Percentiles rank a stretch among this genome's conserved stretches.
phyloP scores from a whole-genome alignment of 345 rosid genomes.

The Syzygium oleosum region DNA sequence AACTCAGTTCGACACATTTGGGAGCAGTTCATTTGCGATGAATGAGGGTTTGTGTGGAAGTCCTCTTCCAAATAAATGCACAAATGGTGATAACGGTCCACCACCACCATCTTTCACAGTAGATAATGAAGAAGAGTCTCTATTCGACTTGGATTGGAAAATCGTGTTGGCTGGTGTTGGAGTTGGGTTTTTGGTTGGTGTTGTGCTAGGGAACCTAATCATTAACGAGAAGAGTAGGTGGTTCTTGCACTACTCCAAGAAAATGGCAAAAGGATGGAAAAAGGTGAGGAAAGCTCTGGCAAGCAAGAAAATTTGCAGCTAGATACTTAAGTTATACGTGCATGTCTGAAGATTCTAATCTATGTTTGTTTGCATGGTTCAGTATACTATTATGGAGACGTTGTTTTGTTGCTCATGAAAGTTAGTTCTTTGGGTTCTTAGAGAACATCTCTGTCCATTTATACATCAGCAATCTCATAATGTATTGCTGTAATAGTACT shows the following conservation, averaged over 20 bases:
- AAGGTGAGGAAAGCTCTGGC: neutral
- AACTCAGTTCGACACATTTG: no score
- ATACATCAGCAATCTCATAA: neutral
- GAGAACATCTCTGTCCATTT: neutral
- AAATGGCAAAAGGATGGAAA: neutral
- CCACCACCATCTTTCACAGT: neutral
- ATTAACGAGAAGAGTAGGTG: neutral
- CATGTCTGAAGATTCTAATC: neutral
- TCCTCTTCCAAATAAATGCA: no score
- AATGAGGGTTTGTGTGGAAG: no score
- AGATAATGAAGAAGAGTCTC: neutral
- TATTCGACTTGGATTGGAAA: neutral
- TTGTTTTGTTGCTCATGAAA: neutral
- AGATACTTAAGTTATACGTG: neutral
- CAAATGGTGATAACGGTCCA: no score
- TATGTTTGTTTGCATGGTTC: neutral
- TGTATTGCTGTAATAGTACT: neutral
- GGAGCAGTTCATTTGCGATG: no score
- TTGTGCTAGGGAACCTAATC: neutral
- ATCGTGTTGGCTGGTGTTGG: rapidly evolving
- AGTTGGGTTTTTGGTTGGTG: neutral
- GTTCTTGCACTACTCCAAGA: neutral
- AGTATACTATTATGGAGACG: neutral
- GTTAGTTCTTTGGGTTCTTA: neutral
- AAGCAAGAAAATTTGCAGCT: rapidly evolving